These are phyloP conservation scores for Lactarius indigo DNA, from an alignment of 768 basidiomycete species.

Conservation along the genomic window DNA sequence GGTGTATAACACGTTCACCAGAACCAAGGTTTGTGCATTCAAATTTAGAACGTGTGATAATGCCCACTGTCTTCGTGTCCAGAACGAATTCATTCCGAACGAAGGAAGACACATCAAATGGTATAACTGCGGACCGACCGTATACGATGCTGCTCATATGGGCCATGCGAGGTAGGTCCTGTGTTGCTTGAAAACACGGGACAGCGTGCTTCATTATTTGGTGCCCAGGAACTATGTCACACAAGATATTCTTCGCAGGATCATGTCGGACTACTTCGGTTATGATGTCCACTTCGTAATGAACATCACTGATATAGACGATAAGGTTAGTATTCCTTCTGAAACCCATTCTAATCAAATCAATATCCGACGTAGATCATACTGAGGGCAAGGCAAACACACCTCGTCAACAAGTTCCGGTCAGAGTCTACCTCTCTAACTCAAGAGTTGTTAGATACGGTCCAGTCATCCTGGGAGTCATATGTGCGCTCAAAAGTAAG, in stretches of 20 bases:
- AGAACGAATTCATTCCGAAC: slow-evolving; percentile 76
- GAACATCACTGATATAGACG: slow-evolving; percentile 99
- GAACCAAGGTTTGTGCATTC: slow-evolving; percentile 62
- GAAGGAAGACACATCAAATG: slow-evolving; percentile 81
- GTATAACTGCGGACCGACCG: slow-evolving; percentile 99
- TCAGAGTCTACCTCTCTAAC: slow-evolving; percentile 53
- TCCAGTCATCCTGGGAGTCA: slow-evolving; percentile 59
- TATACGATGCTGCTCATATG: slow-evolving; percentile 98
- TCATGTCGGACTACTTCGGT: slow-evolving; percentile 93
- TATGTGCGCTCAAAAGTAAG: slow-evolving; percentile 62
- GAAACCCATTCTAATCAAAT: slow-evolving; percentile 17
- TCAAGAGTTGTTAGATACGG: slow-evolving; percentile 50
- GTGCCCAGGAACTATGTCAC: slow-evolving; percentile 86
- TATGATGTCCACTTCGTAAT: slow-evolving; percentile 98
- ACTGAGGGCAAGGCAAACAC: slow-evolving; percentile 77
- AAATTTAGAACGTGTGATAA: slow-evolving; percentile 10
- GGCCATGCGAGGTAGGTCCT: slow-evolving; percentile 84
- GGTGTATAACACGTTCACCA: slow-evolving; percentile 91
- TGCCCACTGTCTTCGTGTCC: slow-evolving; percentile 12
- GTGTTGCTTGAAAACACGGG: neutral
- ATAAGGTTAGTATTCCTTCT: slow-evolving; percentile 62
- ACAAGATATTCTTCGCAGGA: slow-evolving; percentile 85
- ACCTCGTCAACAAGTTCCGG: slow-evolving; percentile 63
- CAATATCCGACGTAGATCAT: slow-evolving; percentile 68
- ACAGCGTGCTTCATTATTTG: neutral